A percentile compares a stretch with the other conserved stretches of the same genome.
These are phyloP conservation scores for Alternaria sp. DNA, from an alignment of 2,329 filamentous ascomycete species.

Conservation along the genomic window DNA sequence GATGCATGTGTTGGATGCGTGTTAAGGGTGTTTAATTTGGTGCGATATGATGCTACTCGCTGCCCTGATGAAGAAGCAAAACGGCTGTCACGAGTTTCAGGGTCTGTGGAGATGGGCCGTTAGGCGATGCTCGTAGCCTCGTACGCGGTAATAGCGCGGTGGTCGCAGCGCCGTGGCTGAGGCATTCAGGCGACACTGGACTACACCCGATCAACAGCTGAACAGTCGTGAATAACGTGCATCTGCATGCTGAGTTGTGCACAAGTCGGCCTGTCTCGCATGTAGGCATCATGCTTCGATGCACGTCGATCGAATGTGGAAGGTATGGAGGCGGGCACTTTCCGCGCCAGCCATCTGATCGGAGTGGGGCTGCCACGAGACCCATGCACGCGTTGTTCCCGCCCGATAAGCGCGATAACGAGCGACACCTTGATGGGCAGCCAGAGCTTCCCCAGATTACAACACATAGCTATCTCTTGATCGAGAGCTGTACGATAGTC, in stretches of 20 bases:
- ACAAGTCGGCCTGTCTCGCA: neutral
- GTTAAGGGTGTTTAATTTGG: neutral
- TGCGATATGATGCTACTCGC: neutral
- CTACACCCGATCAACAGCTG: neutral
- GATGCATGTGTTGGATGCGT: neutral
- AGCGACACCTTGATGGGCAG: constrained; percentile 19
- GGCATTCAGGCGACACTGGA: neutral
- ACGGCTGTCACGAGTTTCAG: constrained; percentile 6
- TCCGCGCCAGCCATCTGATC: constrained; percentile 12
- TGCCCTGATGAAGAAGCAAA: constrained; percentile 1
- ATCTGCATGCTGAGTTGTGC: neutral
- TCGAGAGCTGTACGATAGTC: neutral
- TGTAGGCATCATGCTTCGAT: neutral
- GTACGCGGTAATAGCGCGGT: neutral
- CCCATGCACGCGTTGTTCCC: constrained; percentile 20
- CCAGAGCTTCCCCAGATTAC: constrained; percentile 5
- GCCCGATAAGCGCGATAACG: constrained; percentile 27
- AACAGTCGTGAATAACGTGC: neutral
- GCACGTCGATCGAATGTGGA: neutral
- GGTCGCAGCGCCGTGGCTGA: neutral
- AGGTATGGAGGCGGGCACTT: constrained; percentile 2
- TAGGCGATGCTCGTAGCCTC: neutral
- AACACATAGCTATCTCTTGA: neutral
- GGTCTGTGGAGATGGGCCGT: neutral
- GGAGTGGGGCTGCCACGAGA: constrained; percentile 20